Evolutionary conservation across 305 asterid genomes (phyloP), one percentile per base, ranked within the genome.

Genomic region (Solanum hybrid): DNA sequence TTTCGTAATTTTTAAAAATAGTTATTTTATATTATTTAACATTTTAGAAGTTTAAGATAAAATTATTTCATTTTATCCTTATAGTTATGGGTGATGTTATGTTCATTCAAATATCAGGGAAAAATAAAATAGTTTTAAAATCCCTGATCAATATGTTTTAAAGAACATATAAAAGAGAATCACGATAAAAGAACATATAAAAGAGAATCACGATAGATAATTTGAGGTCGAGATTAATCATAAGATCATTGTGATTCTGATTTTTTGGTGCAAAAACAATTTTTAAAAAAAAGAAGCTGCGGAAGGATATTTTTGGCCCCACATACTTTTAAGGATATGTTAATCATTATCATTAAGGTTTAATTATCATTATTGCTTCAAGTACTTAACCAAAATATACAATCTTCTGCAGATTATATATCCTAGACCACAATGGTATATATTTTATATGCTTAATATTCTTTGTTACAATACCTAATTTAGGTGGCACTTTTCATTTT

Each of bases 171-270:
- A 2, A 4, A 10, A 68, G 1, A 4, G 0, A n/a, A 70, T 70
- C 0, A 70, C 1, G 31, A 24, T 24, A 70, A n/a, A n/a, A n/a
- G n/a, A n/a, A n/a, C n/a, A n/a, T n/a, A n/a, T n/a, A n/a, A n/a
- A n/a, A n/a, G n/a, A n/a, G n/a, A n/a, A n/a, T n/a, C n/a, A n/a
- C n/a, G n/a, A n/a, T n/a, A n/a, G 6, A 24, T 24, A 70, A 70
- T 10, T 68, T 70, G 15, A 70, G 1, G 7, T 10, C 0, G 4
- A 6, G 2, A 0, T 90, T 17, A 20, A 61, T 7, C n/a, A 17
- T 57, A 68, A 68, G 13, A 87, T 87, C 83, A 68, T 68, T 80
- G n/a, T 76, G 92, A 93, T 92, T 92, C 91, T 79, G 90, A 92
- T 91, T 92, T 90, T 92, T 80, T 39, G 79, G 85, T 79, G 51